Conservation (phyloP, 805 yeast genomes). For the Candida ipomoeae region DNA sequence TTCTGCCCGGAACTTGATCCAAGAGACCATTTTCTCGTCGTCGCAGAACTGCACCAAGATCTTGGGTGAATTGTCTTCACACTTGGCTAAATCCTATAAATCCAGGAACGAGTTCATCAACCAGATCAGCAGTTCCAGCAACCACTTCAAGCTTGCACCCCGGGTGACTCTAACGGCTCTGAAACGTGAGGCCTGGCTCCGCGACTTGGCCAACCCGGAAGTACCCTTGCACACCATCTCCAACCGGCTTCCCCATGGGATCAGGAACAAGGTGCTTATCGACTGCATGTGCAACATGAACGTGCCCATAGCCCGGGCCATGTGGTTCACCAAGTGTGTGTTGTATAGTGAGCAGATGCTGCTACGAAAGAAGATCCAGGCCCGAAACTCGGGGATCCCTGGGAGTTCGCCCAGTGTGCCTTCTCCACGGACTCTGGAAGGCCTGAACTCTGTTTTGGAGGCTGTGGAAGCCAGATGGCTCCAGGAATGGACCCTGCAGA, state of each 20-base stretch:
- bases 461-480: conserved; percentile 59
- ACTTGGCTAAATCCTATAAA: conserved; percentile 34
- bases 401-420: background rate
- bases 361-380: conserved; percentile 28
- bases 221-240: conserved; percentile 66
- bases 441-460: conserved; percentile 17
- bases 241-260: conserved; percentile 85
- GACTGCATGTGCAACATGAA: conserved; percentile 66
- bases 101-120: conserved; percentile 39
- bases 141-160: conserved; percentile 71
- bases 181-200: conserved; percentile 80
- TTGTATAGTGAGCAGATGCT: conserved; percentile 54
- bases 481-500: conserved; percentile 87
- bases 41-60: conserved; percentile 33
- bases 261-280: conserved; percentile 64
- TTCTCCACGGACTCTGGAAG: background rate
- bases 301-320: conserved; percentile 76
- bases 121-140: conserved; percentile 31
- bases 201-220: conserved; percentile 65
- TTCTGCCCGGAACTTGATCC: conserved; percentile 62
- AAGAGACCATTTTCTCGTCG: conserved; percentile 37
- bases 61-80: conserved; percentile 35
- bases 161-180: conserved; percentile 87
- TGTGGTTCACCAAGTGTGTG: conserved; percentile 89
- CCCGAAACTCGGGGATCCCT: conserved; percentile 12